Evolutionary conservation across 2,329 filamentous ascomycete species (phyloP), one percentile per base, ranked within the genome.

Genomic region (Aspergillus ochraceus): DNA sequence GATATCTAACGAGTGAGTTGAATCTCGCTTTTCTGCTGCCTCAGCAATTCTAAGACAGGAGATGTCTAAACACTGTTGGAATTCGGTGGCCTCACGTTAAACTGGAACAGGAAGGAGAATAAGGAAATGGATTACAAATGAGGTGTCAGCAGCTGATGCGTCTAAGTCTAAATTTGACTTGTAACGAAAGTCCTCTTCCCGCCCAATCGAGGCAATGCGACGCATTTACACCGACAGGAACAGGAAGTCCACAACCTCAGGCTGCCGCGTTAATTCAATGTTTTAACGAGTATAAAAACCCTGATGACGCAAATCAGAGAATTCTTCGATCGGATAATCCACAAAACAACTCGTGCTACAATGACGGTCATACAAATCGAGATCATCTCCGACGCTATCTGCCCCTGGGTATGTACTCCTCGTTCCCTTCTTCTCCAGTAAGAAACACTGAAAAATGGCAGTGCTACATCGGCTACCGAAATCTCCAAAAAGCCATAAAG

Each of bases 401-500:
- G 73, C 47, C 70, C 14, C 66, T 74, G 62, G 57, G 70, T 61
- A n/a, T 42, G 12, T 22, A 14, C 10, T 24, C 36, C 47, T 17
- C 20, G 17, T 5, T 30, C 24, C 24, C 24, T 12, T 20, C 11
- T 11, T 46, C 11, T n/a, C 45, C 26, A 52, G n/a, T n/a, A 8
- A 32, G 12, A 49, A 3, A 47, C 2, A 42, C 10, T 3, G 2
- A 73, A 2, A 9, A n/a, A 6, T n/a, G 17, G 63, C 73, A 74
- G 76, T 79, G 78, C 66, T 79, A 77, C 63, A 76, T 80, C 29
- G 76, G 73, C 58, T 75, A 78, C 26, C 71, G 71, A 26, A 72
- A 68, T 26, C 70, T 80, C 1, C 71, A 78, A 32, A 65, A 60
- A 54, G 74, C 77, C 50, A 78, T 80, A 32, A 47, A 64, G 0